Conservation (phyloP, 306 rosid genomes). For the Prunus mira region DNA sequence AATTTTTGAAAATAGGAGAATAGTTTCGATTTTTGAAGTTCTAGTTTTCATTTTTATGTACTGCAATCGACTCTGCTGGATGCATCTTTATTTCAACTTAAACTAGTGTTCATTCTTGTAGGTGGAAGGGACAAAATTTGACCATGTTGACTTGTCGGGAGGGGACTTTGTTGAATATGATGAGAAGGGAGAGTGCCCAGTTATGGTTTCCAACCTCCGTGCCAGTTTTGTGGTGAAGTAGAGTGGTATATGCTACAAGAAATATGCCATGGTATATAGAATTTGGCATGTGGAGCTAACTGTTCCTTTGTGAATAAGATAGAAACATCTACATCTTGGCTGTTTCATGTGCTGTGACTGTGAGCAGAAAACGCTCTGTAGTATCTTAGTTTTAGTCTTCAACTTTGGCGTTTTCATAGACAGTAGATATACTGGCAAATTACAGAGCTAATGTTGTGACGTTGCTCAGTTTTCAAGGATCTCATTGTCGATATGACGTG, state of each 20-base stretch:
- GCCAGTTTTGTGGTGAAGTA: constrained; percentile 68
- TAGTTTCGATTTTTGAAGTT: not conserved
- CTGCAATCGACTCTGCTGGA: not conserved
- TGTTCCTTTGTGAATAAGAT: constrained; percentile 23
- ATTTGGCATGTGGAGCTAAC: constrained; percentile 7
- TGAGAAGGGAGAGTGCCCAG: constrained; percentile 91
- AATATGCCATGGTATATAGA: constrained; percentile 23
- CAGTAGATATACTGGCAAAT: not conserved
- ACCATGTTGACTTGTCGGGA: constrained; percentile 64
- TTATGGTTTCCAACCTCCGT: constrained; percentile 65
- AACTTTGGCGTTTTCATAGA: not conserved
- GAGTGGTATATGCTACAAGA: not conserved
- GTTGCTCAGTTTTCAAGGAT: not conserved
- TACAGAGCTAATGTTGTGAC: not conserved
- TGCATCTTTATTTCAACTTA: constrained; percentile 1
- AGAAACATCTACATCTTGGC: constrained; percentile 6
- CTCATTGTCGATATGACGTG: not conserved
- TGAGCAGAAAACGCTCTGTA: not conserved
- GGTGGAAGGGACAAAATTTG: constrained; percentile 74
- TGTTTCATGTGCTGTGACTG: constrained; percentile 7
- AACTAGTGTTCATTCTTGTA: constrained; percentile 27
- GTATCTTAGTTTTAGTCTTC: not conserved
- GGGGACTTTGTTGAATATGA: constrained; percentile 76
- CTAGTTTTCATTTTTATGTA: not conserved
- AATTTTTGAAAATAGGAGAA: not conserved